These are phyloP conservation scores for Medakamo hakoo DNA, from an alignment of 139 green algal species.

Conservation along the genomic window DNA sequence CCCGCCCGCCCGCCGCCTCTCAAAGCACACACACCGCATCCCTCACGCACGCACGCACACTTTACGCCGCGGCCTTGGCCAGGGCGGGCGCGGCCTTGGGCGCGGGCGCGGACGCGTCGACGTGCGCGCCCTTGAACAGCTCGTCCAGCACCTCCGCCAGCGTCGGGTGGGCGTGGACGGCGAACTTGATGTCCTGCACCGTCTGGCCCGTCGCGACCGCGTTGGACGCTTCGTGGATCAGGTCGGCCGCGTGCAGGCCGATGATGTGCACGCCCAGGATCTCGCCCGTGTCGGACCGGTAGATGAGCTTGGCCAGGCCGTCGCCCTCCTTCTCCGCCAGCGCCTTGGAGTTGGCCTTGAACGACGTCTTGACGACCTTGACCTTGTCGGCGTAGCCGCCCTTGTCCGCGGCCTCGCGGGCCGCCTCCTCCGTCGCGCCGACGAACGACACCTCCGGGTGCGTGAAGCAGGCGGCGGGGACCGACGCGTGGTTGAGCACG, in stretches of 20 bases:
- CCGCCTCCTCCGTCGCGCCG: conserved; percentile 87
- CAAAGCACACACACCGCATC: not conserved
- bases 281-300: conserved; percentile 87
- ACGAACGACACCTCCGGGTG: conserved; percentile 95
- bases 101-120: conserved; percentile 17
- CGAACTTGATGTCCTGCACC: conserved; percentile 89
- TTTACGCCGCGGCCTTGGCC: not conserved
- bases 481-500: conserved; percentile 80
- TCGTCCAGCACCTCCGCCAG: conserved; percentile 92
- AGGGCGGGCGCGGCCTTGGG: conserved; percentile 1
- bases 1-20: too few species aligned
- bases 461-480: conserved; percentile 98
- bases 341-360: conserved; percentile 97
- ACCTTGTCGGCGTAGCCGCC: conserved; percentile 68
- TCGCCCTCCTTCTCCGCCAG: conserved; percentile 94
- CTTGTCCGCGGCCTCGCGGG: conserved; percentile 71
- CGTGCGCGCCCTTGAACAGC: conserved; percentile 75
- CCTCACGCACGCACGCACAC: not conserved
- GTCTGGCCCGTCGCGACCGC: conserved; percentile 70
- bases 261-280: conserved; percentile 93
- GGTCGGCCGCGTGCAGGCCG: conserved; percentile 91
- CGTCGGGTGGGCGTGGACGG: conserved; percentile 95
- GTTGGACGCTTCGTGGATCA: conserved; percentile 98
- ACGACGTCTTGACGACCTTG: conserved; percentile 85
- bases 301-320: conserved; percentile 96